Conservation (phyloP, 106 monocot genomes). For the Dendrobium chrysotoxum region DNA sequence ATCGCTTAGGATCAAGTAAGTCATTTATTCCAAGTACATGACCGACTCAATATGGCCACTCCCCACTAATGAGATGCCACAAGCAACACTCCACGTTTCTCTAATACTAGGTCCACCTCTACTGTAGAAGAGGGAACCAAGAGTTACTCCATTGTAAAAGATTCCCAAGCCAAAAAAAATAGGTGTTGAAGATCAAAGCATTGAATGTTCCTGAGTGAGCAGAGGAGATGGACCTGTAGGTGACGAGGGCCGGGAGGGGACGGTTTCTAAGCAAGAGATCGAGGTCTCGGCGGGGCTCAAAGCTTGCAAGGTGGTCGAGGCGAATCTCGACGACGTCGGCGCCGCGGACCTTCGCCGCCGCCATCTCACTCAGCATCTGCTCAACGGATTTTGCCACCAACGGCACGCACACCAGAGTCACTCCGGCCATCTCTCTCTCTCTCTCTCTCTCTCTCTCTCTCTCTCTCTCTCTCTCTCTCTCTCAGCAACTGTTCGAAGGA, state of each 20-base stretch:
- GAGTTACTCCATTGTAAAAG: not conserved
- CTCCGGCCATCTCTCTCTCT: conserved; percentile 16
- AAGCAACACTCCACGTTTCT: not conserved
- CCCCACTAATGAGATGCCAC: not conserved
- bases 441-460: not conserved
- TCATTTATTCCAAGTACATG: too few species aligned
- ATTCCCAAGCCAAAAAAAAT: not conserved
- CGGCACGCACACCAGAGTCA: conserved; percentile 77
- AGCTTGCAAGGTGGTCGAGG: conserved; percentile 63
- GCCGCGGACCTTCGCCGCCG: conserved; percentile 44
- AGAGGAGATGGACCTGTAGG: conserved; percentile 49
- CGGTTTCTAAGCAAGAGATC: conserved; percentile 38
- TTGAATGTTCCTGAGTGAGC: not conserved
- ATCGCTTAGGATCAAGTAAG: not conserved
- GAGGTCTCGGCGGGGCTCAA: conserved; percentile 55
- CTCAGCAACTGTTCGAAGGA: too few species aligned
- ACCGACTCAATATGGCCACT: not conserved
- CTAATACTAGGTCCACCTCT: not conserved
- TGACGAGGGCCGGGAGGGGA: conserved; percentile 71
- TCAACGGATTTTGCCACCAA: conserved; percentile 70
- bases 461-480: too few species aligned
- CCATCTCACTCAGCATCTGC: conserved; percentile 61
- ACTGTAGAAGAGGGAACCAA: not conserved
- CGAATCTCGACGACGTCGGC: conserved; percentile 93
- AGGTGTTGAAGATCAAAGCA: not conserved